A percentile compares a stretch with the other conserved stretches of the same genome.
phyloP scores from a whole-genome alignment of 768 basidiomycete genomes.

The Boletus eberwhitei region DNA sequence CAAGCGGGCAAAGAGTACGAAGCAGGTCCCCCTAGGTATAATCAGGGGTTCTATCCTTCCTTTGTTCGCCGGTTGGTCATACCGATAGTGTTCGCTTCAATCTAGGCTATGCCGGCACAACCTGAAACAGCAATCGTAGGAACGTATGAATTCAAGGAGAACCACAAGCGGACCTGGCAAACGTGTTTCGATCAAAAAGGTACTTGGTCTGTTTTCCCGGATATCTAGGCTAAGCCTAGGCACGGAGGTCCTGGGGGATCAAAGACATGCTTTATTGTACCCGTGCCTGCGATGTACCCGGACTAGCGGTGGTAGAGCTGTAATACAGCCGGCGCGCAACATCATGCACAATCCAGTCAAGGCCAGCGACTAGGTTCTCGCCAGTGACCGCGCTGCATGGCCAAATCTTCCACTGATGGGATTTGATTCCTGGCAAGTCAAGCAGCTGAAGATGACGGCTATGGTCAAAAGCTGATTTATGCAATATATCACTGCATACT shows the following conservation, averaged over 20 bases:
- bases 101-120: slow-evolving; percentile 7
- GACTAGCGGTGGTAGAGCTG: slow-evolving; percentile 39
- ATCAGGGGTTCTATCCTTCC: neutral
- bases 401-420: slow-evolving; percentile 88
- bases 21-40: neutral
- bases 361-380: slow-evolving; percentile 74
- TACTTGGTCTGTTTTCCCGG: neutral
- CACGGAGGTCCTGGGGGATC: slow-evolving; percentile 9
- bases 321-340: slow-evolving; percentile 88
- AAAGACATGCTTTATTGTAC: neutral
- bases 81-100: slow-evolving; percentile 2
- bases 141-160: slow-evolving; percentile 6
- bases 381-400: slow-evolving; percentile 93
- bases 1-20: neutral
- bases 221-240: slow-evolving; percentile 3
- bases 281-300: neutral
- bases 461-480: slow-evolving; percentile 6
- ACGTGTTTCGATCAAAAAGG: slow-evolving; percentile 9
- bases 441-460: slow-evolving; percentile 55
- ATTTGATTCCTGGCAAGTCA: slow-evolving; percentile 73
- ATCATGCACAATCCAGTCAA: slow-evolving; percentile 91
- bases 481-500: slow-evolving; percentile 43
- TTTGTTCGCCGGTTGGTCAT: slow-evolving; percentile 9
- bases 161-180: slow-evolving; percentile 8
- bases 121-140: slow-evolving; percentile 9